Percentiles rank a stretch among this genome's conserved stretches.
These are phyloP conservation scores for Plasmodium cynomolgi DNA, from an alignment of 169 alveolate genomes.

Conservation along the genomic window DNA sequence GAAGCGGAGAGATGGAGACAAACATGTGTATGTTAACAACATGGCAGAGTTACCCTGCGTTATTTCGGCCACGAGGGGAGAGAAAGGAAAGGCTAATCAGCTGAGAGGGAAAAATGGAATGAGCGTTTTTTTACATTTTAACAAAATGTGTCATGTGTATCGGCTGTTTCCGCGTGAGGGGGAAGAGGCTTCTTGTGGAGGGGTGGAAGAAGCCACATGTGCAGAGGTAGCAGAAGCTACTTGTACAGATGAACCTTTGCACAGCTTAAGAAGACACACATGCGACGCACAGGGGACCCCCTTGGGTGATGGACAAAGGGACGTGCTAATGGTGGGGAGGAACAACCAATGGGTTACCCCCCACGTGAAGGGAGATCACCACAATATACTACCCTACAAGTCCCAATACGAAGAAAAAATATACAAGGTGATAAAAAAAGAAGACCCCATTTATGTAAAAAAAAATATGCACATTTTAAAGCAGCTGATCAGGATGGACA, in stretches of 20 bases:
- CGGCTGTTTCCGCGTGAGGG: neutral
- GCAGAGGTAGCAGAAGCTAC: neutral
- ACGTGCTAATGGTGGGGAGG: neutral
- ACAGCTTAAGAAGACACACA: neutral
- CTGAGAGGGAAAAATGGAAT: conserved; percentile 56
- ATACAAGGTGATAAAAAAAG: conserved; percentile 40
- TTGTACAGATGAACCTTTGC: neutral
- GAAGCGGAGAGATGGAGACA: conserved; percentile 27
- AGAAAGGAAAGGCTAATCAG: conserved; percentile 54
- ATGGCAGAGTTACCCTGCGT: conserved; percentile 35
- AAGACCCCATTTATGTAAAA: conserved; percentile 65
- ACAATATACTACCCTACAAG: neutral
- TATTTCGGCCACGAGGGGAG: conserved; percentile 45
- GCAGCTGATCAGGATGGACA: conserved; percentile 20
- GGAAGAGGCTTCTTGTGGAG: neutral
- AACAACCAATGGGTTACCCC: neutral
- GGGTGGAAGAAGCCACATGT: neutral
- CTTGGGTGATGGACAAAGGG: neutral
- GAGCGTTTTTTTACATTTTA: conserved; percentile 31
- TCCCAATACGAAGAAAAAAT: conserved; percentile 47
- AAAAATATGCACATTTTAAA: conserved; percentile 53
- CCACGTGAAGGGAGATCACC: neutral
- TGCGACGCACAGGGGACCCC: neutral
- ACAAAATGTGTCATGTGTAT: conserved; percentile 60
- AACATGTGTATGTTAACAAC: conserved; percentile 35